Conservation (phyloP, 371 early-diverging fungal species). For the Mortierella sp. region DNA sequence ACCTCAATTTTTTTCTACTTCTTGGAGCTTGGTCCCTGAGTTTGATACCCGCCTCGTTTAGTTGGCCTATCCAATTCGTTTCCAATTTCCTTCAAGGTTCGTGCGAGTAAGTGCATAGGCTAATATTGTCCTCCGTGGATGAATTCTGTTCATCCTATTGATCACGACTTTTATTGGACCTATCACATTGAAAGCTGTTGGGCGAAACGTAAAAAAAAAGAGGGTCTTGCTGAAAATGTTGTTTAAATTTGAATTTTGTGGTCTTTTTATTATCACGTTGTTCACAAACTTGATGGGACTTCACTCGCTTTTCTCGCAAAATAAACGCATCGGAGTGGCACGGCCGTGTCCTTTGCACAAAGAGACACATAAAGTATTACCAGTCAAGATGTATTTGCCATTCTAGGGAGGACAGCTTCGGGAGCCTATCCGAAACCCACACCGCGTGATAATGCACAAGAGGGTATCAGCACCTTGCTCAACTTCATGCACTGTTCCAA, state of each 20-base stretch:
- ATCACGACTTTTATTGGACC: constrained; percentile 1
- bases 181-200: neutral
- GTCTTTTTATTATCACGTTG: too few species aligned
- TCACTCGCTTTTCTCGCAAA: too few species aligned
- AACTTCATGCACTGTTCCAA: neutral
- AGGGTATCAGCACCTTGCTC: too few species aligned
- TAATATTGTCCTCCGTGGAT: too few species aligned
- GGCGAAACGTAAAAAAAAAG: neutral
- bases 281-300: too few species aligned
- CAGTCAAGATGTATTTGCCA: neutral
- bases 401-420: neutral
- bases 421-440: neutral
- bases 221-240: constrained; percentile 5
- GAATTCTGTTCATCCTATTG: neutral
- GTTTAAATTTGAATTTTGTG: neutral
- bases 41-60: neutral
- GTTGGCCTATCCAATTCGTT: neutral
- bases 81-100: neutral
- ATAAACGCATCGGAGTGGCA: too few species aligned
- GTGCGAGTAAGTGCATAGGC: too few species aligned
- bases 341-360: too few species aligned
- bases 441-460: neutral
- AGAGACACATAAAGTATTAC: too few species aligned
- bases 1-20: neutral
- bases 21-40: neutral